Evolutionary conservation across 2,329 filamentous ascomycete genomes (phyloP).

Genomic region (Pseudopyricularia cyperi): DNA sequence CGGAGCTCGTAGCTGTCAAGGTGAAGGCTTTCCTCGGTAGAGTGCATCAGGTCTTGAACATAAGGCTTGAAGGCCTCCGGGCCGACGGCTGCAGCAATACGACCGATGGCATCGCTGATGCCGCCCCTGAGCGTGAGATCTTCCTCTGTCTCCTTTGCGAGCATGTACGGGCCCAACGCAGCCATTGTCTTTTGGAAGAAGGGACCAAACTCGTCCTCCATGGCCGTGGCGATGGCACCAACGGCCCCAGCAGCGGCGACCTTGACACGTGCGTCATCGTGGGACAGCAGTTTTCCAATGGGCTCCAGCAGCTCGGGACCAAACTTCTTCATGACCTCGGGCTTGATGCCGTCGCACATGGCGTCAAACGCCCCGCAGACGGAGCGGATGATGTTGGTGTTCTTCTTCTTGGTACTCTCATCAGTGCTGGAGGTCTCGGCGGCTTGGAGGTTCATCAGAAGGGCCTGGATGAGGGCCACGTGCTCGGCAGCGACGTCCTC

Average conservation of each 20-base stretch:
- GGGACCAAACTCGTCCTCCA: constrained; percentile 73
- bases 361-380: constrained; percentile 86
- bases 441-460: constrained; percentile 80
- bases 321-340: constrained; percentile 69
- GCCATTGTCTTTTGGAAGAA: constrained; percentile 89
- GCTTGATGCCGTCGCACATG: constrained; percentile 73
- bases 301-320: constrained; percentile 72
- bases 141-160: constrained; percentile 78
- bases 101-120: constrained; percentile 85
- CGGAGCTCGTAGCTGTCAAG: constrained; percentile 83
- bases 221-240: constrained; percentile 77
- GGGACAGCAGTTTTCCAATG: constrained; percentile 70
- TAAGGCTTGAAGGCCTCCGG: constrained; percentile 79
- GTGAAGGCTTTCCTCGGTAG: constrained; percentile 79
- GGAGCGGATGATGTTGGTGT: constrained; percentile 74
- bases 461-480: constrained; percentile 66
- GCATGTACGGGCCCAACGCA: constrained; percentile 70
- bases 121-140: constrained; percentile 82
- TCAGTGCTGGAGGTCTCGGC: constrained; percentile 56
- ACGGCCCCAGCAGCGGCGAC: constrained; percentile 78
- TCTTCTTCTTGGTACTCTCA: constrained; percentile 55
- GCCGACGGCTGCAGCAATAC: constrained; percentile 82
- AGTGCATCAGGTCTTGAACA: constrained; percentile 78
- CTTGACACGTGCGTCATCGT: constrained; percentile 83
- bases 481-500: constrained; percentile 84